Evolutionary conservation across 805 yeast genomes (phyloP).

Genomic region (Wickerhamomyces bisporus): DNA sequence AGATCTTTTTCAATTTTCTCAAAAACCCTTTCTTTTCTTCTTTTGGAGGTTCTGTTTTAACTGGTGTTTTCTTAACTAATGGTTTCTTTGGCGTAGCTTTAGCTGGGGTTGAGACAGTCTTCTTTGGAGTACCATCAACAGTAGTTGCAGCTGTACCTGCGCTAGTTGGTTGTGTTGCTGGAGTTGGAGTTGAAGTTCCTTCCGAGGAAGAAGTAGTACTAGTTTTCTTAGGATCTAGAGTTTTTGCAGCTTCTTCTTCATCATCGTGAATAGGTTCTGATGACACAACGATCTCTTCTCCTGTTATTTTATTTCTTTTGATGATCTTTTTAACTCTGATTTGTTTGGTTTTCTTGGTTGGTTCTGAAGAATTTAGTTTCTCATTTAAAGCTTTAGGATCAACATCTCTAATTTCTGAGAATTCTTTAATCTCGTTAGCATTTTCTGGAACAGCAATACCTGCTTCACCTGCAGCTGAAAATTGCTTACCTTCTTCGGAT

Average conservation of each 20-base stretch:
- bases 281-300: slow-evolving; percentile 33
- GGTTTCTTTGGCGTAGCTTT: slow-evolving; percentile 10
- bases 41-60: neutral
- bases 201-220: neutral
- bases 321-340: slow-evolving; percentile 33
- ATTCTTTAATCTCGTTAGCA: slow-evolving; percentile 61
- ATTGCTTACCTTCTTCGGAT: slow-evolving; percentile 35
- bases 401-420: slow-evolving; percentile 49
- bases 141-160: slow-evolving; percentile 15
- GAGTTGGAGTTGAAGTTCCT: slow-evolving; percentile 1
- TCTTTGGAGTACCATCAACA: slow-evolving; percentile 3
- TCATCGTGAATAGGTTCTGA: slow-evolving; percentile 23
- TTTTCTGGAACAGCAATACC: slow-evolving; percentile 63
- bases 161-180: slow-evolving; percentile 8
- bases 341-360: slow-evolving; percentile 20
- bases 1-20: slow-evolving; percentile 17
- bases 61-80: neutral
- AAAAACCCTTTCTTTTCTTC: slow-evolving; percentile 21
- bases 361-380: slow-evolving; percentile 22
- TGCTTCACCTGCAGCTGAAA: slow-evolving; percentile 56
- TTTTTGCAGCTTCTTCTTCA: slow-evolving; percentile 9
- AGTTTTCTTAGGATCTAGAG: slow-evolving; percentile 15
- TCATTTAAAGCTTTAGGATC: slow-evolving; percentile 57
- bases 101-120: slow-evolving; percentile 2
- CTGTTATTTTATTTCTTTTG: slow-evolving; percentile 35